Base-by-base conservation (phyloP, 257 asterid genomes). In the Echium plantagineum region DNA sequence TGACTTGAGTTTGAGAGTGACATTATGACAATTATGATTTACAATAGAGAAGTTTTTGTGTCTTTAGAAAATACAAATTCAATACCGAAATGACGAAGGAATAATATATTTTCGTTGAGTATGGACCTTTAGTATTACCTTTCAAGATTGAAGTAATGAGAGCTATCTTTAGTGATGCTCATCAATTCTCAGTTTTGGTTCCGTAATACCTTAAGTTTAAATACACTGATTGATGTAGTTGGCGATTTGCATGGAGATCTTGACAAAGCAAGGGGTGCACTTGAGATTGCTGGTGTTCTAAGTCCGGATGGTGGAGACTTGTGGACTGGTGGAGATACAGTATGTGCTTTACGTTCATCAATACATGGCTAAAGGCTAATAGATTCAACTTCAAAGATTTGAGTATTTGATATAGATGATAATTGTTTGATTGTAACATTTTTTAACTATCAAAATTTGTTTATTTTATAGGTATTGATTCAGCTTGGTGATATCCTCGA, bases 211-310 rank as follows among this genome's bases (percentile, higher is more conserved):
- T 53, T 53, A 12, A 7, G 9, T n/a, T 9, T 21, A 53, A 24
- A n/a, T 59, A 21, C n/a, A 32, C 52, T 2, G n/a, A 18, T 5
- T 71, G 21, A 12, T 49, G 28, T 52, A 88, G 98, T 91, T 66
- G 98, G 98, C 66, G 98, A 91, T 75, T 73, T 91, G 83, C 98
- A 91, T 55, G 98, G 98, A 55, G 98, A 91, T 82, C 88, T 91
- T 57, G 78, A 69, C 65, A 91, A 91, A 76, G 93, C 96, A 55
- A 87, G 87, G 80, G 69, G 71, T 66, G 98, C 98, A 52, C 96
- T 91, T 79, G 86, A 82, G 82, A 79, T 86, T 72, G 98, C 95
- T 55, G 94, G 93, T 52, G 84, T 91, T 42, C 73, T 88, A 69
- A 85, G 96, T 80, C 67, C 89, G 57, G 95, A 88, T 75, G 93